Percentiles rank a stretch among this genome's conserved stretches.
Conservation (phyloP, 2,329 filamentous ascomycete species). For the Mycosphaerelloides madeirae region DNA sequence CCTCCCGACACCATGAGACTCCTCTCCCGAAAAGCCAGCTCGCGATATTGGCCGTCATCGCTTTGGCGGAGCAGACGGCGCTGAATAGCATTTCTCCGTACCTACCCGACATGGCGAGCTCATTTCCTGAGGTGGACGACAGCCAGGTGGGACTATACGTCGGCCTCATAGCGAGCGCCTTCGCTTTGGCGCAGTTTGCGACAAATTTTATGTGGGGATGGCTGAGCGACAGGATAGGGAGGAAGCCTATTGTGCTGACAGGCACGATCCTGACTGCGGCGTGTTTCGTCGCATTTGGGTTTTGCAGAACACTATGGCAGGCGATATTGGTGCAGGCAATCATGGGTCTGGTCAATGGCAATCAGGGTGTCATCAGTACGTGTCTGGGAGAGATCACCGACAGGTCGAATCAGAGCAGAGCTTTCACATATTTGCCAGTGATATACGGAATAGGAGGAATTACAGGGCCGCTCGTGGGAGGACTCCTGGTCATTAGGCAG, state of each 20-base stretch:
- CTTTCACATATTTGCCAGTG: conserved; percentile 90
- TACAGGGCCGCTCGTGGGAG: conserved; percentile 86
- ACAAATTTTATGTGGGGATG: conserved; percentile 93
- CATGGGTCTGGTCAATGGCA: conserved; percentile 93
- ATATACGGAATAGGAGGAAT: conserved; percentile 95
- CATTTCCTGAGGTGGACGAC: conserved; percentile 73
- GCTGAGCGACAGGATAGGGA: conserved; percentile 70
- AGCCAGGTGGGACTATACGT: conserved; percentile 79
- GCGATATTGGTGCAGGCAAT: conserved; percentile 77
- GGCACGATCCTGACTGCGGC: conserved; percentile 77
- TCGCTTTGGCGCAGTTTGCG: conserved; percentile 84
- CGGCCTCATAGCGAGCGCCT: conserved; percentile 81
- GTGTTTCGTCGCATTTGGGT: conserved; percentile 82
- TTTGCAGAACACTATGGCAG: conserved; percentile 78
- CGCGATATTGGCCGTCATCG: conserved; percentile 77
- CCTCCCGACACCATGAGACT: conserved; percentile 49
- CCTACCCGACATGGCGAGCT: conserved; percentile 83
- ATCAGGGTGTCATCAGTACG: conserved; percentile 88
- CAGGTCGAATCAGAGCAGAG: conserved; percentile 85
- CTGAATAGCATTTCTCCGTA: conserved; percentile 96
- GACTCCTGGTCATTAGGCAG: conserved; percentile 66
- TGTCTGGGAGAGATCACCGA: conserved; percentile 94
- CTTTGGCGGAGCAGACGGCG: conserved; percentile 89
- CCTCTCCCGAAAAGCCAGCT: conserved; percentile 82
- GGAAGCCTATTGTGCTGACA: conserved; percentile 75